phyloP scores from a whole-genome alignment of 495 filamentous ascomycete species.

The Jackrogersella multiformis region DNA sequence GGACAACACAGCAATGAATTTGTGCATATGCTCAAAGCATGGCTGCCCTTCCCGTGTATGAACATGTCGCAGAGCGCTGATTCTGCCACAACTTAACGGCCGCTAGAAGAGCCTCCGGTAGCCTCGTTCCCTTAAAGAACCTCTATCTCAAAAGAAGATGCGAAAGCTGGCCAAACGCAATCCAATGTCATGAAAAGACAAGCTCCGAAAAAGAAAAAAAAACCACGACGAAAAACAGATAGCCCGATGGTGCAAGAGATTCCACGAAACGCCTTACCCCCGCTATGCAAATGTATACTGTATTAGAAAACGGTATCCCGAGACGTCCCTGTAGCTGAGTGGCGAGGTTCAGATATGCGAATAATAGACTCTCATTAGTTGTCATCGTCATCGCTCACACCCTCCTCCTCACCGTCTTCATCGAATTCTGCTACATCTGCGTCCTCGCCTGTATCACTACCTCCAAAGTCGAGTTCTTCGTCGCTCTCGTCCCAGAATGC shows the following conservation, averaged over 20 bases:
- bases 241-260: conserved; percentile 1
- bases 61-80: conserved; percentile 1
- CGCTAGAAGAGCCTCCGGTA: conserved; percentile 2
- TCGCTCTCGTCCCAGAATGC: conserved; percentile 87
- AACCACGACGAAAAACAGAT: conserved; percentile 6
- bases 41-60: conserved; percentile 4
- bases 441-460: conserved; percentile 68
- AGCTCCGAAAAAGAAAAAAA: neutral
- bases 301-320: conserved; percentile 21
- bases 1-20: neutral
- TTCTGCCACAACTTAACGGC: neutral
- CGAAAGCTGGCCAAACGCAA: conserved; percentile 13
- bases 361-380: conserved; percentile 33
- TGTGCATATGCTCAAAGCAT: neutral
- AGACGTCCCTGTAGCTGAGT: conserved; percentile 34
- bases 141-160: conserved; percentile 33
- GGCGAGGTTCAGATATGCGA: conserved; percentile 9
- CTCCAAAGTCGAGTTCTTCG: conserved; percentile 82
- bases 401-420: conserved; percentile 63
- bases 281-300: conserved; percentile 49
- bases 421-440: conserved; percentile 67
- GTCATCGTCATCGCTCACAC: conserved; percentile 53
- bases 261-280: conserved; percentile 32
- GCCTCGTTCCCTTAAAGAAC: conserved; percentile 1
- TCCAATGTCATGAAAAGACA: conserved; percentile 12